These are phyloP conservation scores for Jimgerdemannia lactiflua DNA, from an alignment of 192 early-diverging fungal species.

Conservation along the genomic window DNA sequence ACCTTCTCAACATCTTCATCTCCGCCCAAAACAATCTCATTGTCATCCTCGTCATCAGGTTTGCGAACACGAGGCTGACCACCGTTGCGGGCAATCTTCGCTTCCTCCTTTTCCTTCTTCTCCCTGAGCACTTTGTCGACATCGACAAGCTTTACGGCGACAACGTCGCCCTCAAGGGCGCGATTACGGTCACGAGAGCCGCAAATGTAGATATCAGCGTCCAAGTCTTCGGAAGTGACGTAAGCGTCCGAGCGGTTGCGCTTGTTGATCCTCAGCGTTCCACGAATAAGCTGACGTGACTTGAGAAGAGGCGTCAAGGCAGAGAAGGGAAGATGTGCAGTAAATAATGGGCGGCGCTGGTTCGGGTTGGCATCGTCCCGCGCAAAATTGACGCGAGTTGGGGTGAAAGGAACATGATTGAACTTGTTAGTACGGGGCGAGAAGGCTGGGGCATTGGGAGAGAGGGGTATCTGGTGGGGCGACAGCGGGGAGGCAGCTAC, in stretches of 20 bases:
- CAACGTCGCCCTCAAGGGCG: conserved; percentile 82
- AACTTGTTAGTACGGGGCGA: conserved; percentile 17
- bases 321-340: conserved; percentile 52
- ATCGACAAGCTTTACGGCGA: conserved; percentile 70
- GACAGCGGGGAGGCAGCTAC: not conserved
- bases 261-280: conserved; percentile 83
- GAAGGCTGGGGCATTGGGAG: conserved; percentile 1
- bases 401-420: conserved; percentile 38
- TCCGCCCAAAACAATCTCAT: conserved; percentile 44
- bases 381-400: conserved; percentile 42
- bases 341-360: conserved; percentile 51
- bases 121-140: conserved; percentile 60
- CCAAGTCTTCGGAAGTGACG: conserved; percentile 71
- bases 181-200: conserved; percentile 77
- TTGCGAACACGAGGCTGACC: conserved; percentile 38
- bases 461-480: conserved; percentile 7
- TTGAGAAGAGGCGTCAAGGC: conserved; percentile 49
- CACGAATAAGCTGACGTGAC: conserved; percentile 57
- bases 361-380: conserved; percentile 43
- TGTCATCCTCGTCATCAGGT: conserved; percentile 52
- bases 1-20: conserved; percentile 53
- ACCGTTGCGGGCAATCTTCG: conserved; percentile 51
- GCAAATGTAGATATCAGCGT: conserved; percentile 76
- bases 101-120: conserved; percentile 53
- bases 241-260: conserved; percentile 85